Evolutionary conservation across 495 filamentous ascomycete genomes (phyloP).

Genomic region (Penicillium argentinense): DNA sequence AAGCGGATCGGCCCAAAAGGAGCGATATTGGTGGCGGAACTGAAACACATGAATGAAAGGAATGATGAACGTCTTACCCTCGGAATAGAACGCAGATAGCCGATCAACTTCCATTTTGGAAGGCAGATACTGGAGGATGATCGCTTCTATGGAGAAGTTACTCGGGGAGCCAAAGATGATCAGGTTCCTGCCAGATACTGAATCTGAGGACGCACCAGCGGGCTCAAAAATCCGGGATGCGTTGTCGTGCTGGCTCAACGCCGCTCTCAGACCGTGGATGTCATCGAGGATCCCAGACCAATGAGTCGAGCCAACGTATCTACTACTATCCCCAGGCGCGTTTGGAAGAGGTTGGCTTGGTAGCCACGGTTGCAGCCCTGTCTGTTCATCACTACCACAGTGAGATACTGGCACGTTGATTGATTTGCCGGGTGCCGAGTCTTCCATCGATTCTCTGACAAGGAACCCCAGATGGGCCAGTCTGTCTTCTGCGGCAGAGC

Average conservation of each 20-base stretch:
- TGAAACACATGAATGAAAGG: constrained; percentile 4
- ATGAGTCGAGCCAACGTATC: constrained; percentile 14
- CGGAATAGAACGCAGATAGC: constrained; percentile 1
- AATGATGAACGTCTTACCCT: constrained; percentile 4
- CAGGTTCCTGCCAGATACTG: background rate
- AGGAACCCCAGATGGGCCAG: constrained; percentile 6
- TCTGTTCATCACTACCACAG: no score
- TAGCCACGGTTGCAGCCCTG: no score
- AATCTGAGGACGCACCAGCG: background rate
- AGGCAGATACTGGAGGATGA: constrained; percentile 1
- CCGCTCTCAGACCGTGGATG: constrained; percentile 4
- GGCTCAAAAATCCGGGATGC: background rate
- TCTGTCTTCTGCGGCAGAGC: constrained; percentile 4
- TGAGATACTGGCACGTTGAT: background rate
- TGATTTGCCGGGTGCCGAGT: background rate
- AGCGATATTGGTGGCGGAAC: constrained; percentile 1
- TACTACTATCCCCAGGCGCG: background rate
- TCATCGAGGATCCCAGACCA: constrained; percentile 15
- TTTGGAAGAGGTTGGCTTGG: no score
- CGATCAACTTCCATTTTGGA: constrained; percentile 2
- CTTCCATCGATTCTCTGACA: constrained; percentile 5
- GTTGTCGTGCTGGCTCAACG: background rate
- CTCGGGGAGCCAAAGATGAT: constrained; percentile 1
- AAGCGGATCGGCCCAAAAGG: constrained; percentile 3
- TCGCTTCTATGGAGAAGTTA: background rate